phyloP scores from a whole-genome alignment of 345 rosid genomes.

The Brassica carinata region DNA sequence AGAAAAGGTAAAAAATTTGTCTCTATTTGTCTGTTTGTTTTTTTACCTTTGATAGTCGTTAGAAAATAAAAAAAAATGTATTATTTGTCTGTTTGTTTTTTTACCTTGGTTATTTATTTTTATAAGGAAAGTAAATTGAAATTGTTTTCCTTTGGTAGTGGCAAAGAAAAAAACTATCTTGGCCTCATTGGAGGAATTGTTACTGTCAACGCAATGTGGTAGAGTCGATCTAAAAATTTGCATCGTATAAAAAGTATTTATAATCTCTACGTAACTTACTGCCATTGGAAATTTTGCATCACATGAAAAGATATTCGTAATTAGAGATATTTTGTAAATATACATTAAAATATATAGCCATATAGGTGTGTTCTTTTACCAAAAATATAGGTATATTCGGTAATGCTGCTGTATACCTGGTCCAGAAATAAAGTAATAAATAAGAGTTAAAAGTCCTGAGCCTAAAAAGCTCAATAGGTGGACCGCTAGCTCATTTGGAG shows the following conservation, averaged over 20 bases:
- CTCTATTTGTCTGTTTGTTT: neutral
- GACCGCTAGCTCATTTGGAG: constrained; percentile 24
- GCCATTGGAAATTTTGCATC: neutral
- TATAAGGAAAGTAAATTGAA: neutral
- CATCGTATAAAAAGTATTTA: too few species aligned
- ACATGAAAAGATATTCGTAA: neutral
- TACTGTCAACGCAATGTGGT: too few species aligned
- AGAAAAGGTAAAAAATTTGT: neutral
- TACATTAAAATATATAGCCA: neutral
- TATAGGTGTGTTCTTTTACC: too few species aligned
- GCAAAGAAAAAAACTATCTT: neutral
- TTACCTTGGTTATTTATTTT: neutral
- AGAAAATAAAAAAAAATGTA: too few species aligned
- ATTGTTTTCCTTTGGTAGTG: neutral
- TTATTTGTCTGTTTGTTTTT: neutral
- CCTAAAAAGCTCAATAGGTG: constrained; percentile 34
- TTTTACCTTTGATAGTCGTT: neutral
- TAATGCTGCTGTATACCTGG: neutral
- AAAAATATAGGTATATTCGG: neutral
- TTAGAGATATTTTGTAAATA: neutral
- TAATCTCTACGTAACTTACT: neutral
- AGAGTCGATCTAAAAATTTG: too few species aligned
- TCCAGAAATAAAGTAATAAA: constrained; percentile 25
- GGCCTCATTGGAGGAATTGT: neutral
- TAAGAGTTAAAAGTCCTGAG: constrained; percentile 16